These are phyloP conservation scores for Wickerhamiella qilinensis DNA, from an alignment of 805 yeast genomes.

Conservation along the genomic window DNA sequence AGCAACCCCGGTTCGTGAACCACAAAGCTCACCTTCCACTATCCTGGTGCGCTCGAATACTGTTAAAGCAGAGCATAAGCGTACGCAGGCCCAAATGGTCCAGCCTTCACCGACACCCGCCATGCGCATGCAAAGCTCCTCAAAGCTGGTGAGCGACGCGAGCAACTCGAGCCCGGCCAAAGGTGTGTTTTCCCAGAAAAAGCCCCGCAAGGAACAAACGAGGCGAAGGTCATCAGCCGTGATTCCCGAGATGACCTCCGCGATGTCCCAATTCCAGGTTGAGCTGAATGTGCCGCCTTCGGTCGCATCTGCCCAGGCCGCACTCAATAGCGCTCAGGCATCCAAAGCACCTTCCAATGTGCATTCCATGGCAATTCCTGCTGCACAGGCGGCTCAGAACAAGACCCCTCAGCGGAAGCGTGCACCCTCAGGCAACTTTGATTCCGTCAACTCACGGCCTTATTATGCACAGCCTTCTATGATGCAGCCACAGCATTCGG, in stretches of 20 bases:
- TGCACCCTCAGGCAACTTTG: not conserved
- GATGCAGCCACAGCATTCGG: not conserved
- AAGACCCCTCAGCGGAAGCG: not conserved
- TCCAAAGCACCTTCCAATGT: not conserved
- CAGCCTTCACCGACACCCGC: slow-evolving; percentile 20
- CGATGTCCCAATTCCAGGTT: slow-evolving; percentile 20
- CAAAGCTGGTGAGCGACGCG: slow-evolving; percentile 19
- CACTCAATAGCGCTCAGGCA: not conserved
- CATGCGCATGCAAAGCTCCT: slow-evolving; percentile 13
- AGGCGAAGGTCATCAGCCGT: not conserved
- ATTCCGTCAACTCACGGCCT: not conserved
- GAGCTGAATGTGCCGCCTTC: slow-evolving; percentile 9
- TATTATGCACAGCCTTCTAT: not conserved
- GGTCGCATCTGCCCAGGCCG: slow-evolving; percentile 1
- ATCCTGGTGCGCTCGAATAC: slow-evolving; percentile 6
- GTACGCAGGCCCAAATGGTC: not conserved
- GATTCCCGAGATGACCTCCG: slow-evolving; percentile 18
- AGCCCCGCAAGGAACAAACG: slow-evolving; percentile 7
- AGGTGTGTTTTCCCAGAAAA: slow-evolving; percentile 15
- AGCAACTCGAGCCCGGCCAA: slow-evolving; percentile 20
- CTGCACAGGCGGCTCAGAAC: not conserved
- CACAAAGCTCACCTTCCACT: slow-evolving; percentile 11
- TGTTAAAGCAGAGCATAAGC: not conserved
- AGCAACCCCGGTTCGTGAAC: slow-evolving; percentile 1
- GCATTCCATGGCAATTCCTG: not conserved